Percentiles rank a stretch among this genome's conserved stretches.
These are phyloP conservation scores for Austroboletus festivus DNA, from an alignment of 768 basidiomycete species.

Conservation along the genomic window DNA sequence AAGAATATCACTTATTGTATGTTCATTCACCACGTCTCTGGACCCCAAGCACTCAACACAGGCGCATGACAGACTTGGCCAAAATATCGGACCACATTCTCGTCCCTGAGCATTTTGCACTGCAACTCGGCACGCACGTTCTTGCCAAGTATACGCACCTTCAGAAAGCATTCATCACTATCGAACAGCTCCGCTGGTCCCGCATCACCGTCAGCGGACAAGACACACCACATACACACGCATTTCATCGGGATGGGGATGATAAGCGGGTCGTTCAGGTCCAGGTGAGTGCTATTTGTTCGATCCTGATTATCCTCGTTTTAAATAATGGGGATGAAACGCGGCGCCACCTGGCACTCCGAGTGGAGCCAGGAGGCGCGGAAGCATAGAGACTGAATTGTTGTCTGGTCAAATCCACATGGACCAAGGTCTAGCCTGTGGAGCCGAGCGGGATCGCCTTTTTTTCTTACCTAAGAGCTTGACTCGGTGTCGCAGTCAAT, in stretches of 20 bases:
- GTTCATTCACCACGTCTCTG: conserved; percentile 2
- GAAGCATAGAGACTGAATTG: not conserved
- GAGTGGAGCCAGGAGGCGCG: conserved; percentile 20
- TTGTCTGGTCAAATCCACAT: conserved; percentile 16
- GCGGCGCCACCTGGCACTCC: not conserved
- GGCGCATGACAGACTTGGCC: conserved; percentile 56
- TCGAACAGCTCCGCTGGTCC: conserved; percentile 83
- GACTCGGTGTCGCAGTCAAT: no score
- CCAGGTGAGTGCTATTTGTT: conserved; percentile 39
- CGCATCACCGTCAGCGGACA: conserved; percentile 58
- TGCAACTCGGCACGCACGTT: conserved; percentile 82
- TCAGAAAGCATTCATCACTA: conserved; percentile 60
- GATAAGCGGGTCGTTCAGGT: conserved; percentile 74
- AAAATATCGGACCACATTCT: conserved; percentile 89
- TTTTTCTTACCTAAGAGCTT: not conserved
- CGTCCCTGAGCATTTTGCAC: conserved; percentile 77
- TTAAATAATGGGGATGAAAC: conserved; percentile 7
- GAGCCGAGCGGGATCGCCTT: conserved; percentile 11
- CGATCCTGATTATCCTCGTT: not conserved
- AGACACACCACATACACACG: conserved; percentile 61
- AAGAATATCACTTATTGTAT: conserved; percentile 68
- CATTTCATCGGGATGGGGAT: conserved; percentile 87
- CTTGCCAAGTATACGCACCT: conserved; percentile 80
- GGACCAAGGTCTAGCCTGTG: conserved; percentile 21
- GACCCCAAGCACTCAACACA: not conserved